phyloP scores from a whole-genome alignment of 306 rosid species.

The Amphicarpaea edgeworthii region DNA sequence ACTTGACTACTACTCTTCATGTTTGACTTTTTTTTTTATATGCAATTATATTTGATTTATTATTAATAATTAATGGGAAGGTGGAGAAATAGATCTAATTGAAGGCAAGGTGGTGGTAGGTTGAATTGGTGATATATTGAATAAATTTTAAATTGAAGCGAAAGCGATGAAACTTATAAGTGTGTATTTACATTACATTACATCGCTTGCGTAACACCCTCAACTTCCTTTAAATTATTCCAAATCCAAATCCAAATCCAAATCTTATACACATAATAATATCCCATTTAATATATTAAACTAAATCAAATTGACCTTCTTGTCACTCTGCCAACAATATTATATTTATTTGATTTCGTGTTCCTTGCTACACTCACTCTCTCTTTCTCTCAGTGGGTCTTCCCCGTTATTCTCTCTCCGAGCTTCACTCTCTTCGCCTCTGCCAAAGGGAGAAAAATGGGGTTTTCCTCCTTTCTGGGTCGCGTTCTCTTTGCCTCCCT shows the following conservation, averaged over 20 bases:
- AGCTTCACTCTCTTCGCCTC: conserved; percentile 27
- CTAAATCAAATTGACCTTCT: neutral
- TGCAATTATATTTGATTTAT: neutral
- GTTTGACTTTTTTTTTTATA: neutral
- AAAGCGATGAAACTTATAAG: neutral
- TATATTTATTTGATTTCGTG: neutral
- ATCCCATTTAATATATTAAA: neutral
- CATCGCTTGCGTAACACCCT: conserved; percentile 29
- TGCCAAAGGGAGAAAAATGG: conserved; percentile 59
- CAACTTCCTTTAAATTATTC: conserved; percentile 34
- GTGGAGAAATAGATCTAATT: neutral
- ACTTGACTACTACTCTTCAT: no score
- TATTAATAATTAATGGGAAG: neutral
- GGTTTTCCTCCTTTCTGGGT: conserved; percentile 79
- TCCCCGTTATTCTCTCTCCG: conserved; percentile 30
- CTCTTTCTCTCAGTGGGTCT: neutral
- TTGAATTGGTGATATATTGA: conserved; percentile 3
- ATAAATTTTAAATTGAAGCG: neutral
- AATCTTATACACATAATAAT: neutral
- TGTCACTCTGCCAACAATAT: neutral
- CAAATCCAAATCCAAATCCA: conserved; percentile 15
- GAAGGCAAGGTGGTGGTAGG: neutral
- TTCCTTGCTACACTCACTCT: neutral
- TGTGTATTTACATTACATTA: neutral
- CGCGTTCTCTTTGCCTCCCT: conserved; percentile 85